Percentiles rank a stretch among this genome's conserved stretches.
These are phyloP conservation scores for Alternaria sp. DNA, from an alignment of 2,329 filamentous ascomycete species.

Conservation along the genomic window DNA sequence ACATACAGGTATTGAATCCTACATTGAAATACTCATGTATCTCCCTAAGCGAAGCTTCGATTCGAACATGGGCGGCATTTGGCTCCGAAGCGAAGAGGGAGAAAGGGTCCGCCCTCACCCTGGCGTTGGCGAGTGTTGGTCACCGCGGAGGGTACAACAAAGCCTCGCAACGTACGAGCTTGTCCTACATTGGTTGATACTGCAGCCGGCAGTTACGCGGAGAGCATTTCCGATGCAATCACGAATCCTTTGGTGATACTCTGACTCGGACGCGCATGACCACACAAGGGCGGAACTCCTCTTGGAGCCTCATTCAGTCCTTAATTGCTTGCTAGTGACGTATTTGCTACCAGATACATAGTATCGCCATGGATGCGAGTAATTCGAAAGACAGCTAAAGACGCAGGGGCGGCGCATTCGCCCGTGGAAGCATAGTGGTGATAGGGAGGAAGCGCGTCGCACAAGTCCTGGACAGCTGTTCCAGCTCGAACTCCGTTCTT, in stretches of 20 bases:
- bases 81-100: background rate
- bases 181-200: background rate
- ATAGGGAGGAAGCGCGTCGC: background rate
- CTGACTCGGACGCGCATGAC: background rate
- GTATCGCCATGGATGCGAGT: background rate
- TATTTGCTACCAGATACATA: background rate
- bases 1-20: background rate
- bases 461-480: background rate
- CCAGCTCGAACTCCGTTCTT: background rate
- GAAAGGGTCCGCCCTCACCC: background rate
- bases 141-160: background rate
- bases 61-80: background rate
- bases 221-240: background rate
- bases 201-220: background rate
- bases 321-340: background rate
- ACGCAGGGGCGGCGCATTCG: background rate
- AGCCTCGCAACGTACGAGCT: background rate
- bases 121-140: background rate
- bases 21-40: background rate
- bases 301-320: background rate
- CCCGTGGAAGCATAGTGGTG: background rate
- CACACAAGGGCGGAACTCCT: background rate
- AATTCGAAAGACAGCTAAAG: background rate
- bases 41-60: background rate
- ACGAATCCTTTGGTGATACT: background rate